Base-by-base conservation (phyloP, 2,329 filamentous ascomycete species). In the Talaromyces marneffei region DNA sequence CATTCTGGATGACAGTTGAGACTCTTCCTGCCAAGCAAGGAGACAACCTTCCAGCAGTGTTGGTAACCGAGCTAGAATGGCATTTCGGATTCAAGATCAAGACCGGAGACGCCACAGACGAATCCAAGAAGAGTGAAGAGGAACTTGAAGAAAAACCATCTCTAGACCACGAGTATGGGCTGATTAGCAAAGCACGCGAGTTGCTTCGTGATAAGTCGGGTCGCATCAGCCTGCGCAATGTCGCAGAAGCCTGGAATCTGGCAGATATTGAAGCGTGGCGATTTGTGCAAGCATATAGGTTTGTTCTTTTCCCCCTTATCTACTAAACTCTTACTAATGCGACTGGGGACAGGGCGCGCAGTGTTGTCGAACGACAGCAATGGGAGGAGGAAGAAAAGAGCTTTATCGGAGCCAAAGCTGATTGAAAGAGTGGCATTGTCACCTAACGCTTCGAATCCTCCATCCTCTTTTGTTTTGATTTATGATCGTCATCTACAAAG, bases 1-100 rank as follows among this genome's bases (percentile, higher is more conserved):
- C 87, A 0, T 79, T 97, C 20, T 97, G 92, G 92, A 79, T 96
- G 20, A 88, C 87, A 0, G 89, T 90, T n/a, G 86, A 89, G 69
- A 79, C 80, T 14, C 76, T 82, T 1, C 75, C 79, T 5, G 73
- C 78, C 1, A 74, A 74, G 60, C 70, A 70, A 23, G 72, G 72
- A 14, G 85, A 88, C 69, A 77, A 79, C 46, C 76, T 87, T 7
- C 85, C 88, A 2, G 74, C 74, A 2, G 66, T 70, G 14, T 72
- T 78, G 35, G 62, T 79, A 20, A 74, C 83, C n/a, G 89, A 94
- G 65, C 79, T 96, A 2, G 88, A 93, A 70, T 97, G 92, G 91
- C 84, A 88, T 66, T 91, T 97, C 71, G 94, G 93, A 59, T 97
- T 97, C 74, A 79, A 82, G 14, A 82, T 97, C 9, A 52, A 44